A percentile compares a stretch with the other conserved stretches of the same genome.
These are phyloP conservation scores for Endogone sp. DNA, from an alignment of 192 early-diverging fungal species.

Conservation along the genomic window DNA sequence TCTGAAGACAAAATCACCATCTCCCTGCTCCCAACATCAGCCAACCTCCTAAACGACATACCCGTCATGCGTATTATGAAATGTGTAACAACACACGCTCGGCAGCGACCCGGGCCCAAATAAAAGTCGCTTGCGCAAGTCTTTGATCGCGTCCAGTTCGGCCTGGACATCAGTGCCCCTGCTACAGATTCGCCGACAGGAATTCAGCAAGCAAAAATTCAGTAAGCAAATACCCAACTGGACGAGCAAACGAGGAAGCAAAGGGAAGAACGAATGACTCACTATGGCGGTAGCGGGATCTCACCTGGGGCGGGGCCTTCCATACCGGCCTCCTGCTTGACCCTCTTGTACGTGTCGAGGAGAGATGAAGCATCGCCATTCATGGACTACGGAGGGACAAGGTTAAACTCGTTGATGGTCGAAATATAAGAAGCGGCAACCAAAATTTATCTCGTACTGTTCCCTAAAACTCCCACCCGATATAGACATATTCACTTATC, in stretches of 20 bases:
- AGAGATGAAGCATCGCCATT: constrained; percentile 33
- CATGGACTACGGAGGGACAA: constrained; percentile 12
- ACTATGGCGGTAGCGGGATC: constrained; percentile 72
- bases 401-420: background rate
- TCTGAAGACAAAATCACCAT: too few species aligned
- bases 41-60: constrained; percentile 13
- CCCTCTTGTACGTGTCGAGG: constrained; percentile 50
- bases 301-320: constrained; percentile 57
- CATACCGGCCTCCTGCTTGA: constrained; percentile 57
- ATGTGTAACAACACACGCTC: constrained; percentile 92
- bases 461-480: background rate
- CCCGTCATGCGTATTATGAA: constrained; percentile 87
- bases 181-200: constrained; percentile 28
- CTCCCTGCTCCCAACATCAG: too few species aligned
- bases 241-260: too few species aligned
- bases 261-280: constrained; percentile 19
- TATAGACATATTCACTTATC: too few species aligned
- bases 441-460: background rate
- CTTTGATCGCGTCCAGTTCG: constrained; percentile 74
- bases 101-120: constrained; percentile 68
- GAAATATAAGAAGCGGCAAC: background rate
- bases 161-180: constrained; percentile 76
- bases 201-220: background rate
- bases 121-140: constrained; percentile 69
- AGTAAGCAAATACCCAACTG: too few species aligned